These are phyloP conservation scores for Thelonectria olida DNA, from an alignment of 2,329 filamentous ascomycete species.

Conservation along the genomic window DNA sequence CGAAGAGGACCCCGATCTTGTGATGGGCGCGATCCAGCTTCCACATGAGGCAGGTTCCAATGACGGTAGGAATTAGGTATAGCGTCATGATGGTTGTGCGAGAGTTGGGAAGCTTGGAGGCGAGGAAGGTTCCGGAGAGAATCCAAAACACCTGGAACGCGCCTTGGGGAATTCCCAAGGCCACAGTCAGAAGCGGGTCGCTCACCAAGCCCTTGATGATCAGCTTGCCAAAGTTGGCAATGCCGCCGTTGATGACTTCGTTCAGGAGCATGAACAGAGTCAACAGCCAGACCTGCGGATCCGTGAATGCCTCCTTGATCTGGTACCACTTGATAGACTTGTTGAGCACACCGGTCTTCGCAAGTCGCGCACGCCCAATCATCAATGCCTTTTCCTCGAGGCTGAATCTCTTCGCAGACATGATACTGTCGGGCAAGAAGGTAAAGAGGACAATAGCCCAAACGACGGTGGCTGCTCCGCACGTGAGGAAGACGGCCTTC, in stretches of 20 bases:
- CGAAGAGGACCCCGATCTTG: slow-evolving; percentile 56
- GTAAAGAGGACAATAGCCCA: slow-evolving; percentile 54
- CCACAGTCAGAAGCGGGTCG: slow-evolving; percentile 49
- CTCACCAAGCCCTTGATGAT: slow-evolving; percentile 57
- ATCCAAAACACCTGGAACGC: slow-evolving; percentile 62
- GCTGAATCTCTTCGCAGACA: no score
- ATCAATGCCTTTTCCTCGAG: no score
- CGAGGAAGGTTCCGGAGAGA: slow-evolving; percentile 58
- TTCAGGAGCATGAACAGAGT: slow-evolving; percentile 64
- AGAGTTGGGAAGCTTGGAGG: slow-evolving; percentile 56
- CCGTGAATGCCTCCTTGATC: no score
- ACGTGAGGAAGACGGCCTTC: slow-evolving; percentile 61
- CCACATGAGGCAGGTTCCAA: slow-evolving; percentile 59
- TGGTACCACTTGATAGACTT: no score
- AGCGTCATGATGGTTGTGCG: slow-evolving; percentile 60
- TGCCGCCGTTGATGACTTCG: slow-evolving; percentile 61
- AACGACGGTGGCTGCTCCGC: slow-evolving; percentile 56
- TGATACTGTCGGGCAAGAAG: no score
- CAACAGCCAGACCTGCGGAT: no score
- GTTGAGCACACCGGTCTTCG: no score
- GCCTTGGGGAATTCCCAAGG: slow-evolving; percentile 61
- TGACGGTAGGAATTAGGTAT: slow-evolving; percentile 59
- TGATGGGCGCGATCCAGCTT: slow-evolving; percentile 49
- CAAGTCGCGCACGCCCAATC: no score
- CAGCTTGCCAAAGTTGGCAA: slow-evolving; percentile 62